Evolutionary conservation across 306 rosid genomes (phyloP), one percentile per base, ranked within the genome.

Genomic region (Oxytropis ochrocephala): DNA sequence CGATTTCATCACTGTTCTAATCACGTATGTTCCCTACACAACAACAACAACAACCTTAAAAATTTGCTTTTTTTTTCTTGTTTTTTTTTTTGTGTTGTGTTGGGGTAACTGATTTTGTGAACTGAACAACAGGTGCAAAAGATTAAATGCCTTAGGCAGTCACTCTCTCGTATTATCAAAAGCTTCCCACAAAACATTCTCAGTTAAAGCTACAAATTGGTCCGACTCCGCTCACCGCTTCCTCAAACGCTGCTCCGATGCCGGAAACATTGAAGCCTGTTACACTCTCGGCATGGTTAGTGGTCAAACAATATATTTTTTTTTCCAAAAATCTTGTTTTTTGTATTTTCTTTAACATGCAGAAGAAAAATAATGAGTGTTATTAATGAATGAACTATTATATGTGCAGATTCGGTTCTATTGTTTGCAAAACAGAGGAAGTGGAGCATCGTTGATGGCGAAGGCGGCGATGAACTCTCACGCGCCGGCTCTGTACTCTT

Each of bases 191-290:
- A 93, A 81, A 60, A 79, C 86, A 18, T 79, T 88, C 33, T 73
- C 83, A 4, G 72, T 85, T 21, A 86, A 62, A 53, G 80, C 97
- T 5, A 75, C 70, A 52, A 93, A 82, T 18, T 93, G 98, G 98
- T 79, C 78, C 6, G 97, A 93, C 16, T 79, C 94, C 5, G 76
- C 96, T 69, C 97, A 90, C 61, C 89, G 86, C 0, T 93, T 90
- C 39, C 80, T 93, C 29, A 93, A 90, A 78, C 91, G 17, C n/a
- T 88, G 96, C 12, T 81, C 85, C 56, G 97, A 90, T 10, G 86
- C 98, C 44, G 98, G 97, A n/a, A 93, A 93, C 79, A 74, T 82
- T 1, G 97, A 88, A 62, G 98, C 98, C 2, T 86, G 90, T 74
- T 93, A 90, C 65, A 86, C 94, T 65, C 88, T 93, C 8, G 98